A percentile compares a stretch with the other conserved stretches of the same genome.
Evolutionary conservation across 202 grass and related monocot species (phyloP).

Genomic region (Bolboschoenoplectus hybrid): DNA sequence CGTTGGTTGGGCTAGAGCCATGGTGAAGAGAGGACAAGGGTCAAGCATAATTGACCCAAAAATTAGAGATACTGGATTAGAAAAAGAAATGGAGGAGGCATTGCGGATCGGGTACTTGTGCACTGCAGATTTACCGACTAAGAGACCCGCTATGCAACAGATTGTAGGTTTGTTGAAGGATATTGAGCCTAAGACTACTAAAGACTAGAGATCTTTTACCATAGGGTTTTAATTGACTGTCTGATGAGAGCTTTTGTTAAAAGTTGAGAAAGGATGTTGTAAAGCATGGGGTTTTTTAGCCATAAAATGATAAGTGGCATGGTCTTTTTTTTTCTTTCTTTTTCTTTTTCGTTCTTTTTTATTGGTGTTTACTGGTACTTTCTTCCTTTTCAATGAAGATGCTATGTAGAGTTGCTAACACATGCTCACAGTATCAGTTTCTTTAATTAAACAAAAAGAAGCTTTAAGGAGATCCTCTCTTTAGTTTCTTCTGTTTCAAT

Average conservation of each 20-base stretch:
- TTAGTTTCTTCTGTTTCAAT: constrained; percentile 33
- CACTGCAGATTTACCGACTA: constrained; percentile 76
- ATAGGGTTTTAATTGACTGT: constrained; percentile 34
- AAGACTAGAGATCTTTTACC: constrained; percentile 34
- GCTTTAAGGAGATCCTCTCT: constrained; percentile 23
- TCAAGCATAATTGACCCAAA: constrained; percentile 71
- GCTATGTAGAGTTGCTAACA: constrained; percentile 37
- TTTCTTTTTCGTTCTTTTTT: constrained; percentile 1
- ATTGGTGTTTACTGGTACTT: constrained; percentile 29
- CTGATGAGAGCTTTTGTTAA: constrained; percentile 39
- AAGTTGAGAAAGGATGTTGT: constrained; percentile 32
- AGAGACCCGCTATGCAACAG: constrained; percentile 98
- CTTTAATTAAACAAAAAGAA: constrained; percentile 26
- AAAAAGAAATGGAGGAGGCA: constrained; percentile 81
- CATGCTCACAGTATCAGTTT: constrained; percentile 24
- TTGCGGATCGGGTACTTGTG: constrained; percentile 90
- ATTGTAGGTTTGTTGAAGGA: constrained; percentile 96
- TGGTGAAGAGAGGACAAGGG: constrained; percentile 73
- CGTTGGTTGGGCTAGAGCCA: constrained; percentile 68
- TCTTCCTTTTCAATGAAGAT: constrained; percentile 33
- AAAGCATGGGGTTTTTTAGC: constrained; percentile 33
- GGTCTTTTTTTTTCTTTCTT: neutral
- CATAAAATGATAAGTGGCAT: constrained; percentile 30
- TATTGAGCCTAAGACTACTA: constrained; percentile 70
- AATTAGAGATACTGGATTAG: constrained; percentile 66